Evolutionary conservation across 495 filamentous ascomycete genomes (phyloP).

Genomic region (Aspergillus ellipticus): DNA sequence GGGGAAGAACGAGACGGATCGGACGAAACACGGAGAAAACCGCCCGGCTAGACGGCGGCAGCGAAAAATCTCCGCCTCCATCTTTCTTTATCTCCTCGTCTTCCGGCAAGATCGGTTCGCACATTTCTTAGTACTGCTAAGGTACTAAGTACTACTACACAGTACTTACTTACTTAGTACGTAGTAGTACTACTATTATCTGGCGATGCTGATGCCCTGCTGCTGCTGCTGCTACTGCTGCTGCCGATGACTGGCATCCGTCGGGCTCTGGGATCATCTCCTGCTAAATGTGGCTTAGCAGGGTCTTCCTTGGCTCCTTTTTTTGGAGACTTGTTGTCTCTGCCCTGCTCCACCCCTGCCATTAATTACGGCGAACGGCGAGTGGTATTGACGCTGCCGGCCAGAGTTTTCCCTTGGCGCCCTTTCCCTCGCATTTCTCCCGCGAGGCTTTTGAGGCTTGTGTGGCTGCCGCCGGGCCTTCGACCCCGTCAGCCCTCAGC

Average conservation of each 20-base stretch:
- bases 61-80: constrained; percentile 2
- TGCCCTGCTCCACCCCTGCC: neutral
- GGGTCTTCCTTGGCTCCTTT: neutral
- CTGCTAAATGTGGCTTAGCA: neutral
- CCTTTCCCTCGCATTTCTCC: neutral
- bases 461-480: neutral
- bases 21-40: constrained; percentile 1
- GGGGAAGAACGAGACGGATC: too few relatives aligned
- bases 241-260: neutral
- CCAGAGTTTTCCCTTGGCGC: neutral
- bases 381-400: too few relatives aligned
- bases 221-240: too few relatives aligned
- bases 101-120: neutral
- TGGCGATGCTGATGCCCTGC: neutral
- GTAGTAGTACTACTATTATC: neutral
- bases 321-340: neutral
- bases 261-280: neutral
- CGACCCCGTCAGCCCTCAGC: neutral
- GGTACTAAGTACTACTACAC: too few relatives aligned
- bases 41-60: neutral
- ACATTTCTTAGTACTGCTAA: too few relatives aligned
- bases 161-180: too few relatives aligned
- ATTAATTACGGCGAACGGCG: too few relatives aligned
- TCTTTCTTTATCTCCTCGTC: neutral
- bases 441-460: neutral